Evolutionary conservation across 2,329 filamentous ascomycete genomes (phyloP), one percentile per base, ranked within the genome.

Genomic region (Mycocentrospora acerina): DNA sequence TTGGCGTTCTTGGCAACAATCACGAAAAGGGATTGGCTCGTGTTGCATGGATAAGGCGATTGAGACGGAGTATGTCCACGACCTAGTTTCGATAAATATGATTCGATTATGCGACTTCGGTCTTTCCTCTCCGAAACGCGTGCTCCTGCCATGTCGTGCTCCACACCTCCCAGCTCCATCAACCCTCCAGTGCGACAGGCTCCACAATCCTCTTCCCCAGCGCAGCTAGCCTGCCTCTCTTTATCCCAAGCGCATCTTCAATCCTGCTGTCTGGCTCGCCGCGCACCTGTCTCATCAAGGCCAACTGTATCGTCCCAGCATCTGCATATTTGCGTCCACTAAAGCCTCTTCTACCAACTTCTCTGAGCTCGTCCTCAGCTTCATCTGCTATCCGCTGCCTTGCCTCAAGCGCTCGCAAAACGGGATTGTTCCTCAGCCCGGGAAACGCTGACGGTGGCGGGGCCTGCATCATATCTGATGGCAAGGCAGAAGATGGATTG

Each of bases 351-450:
- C 66, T 60, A 1, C 71, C 72, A 3, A 69, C 57, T 36, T 70
- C 62, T 13, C 72, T 69, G 26, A 79, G 59, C 57, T 84, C 80
- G 14, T 62, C 56, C 22, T 82, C 79, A 1, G 77, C 81, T 24
- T 73, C 70, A 14, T 71, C 71, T 16, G 72, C 66, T 29, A 82
- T 67, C 19, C 67, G 64, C 35, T 76, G 66, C 26, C 80, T 69
- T 3, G 79, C 73, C 13, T 73, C 69, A 3, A 83, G 66, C 3
- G 79, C 71, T 15, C 73, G 59, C 5, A 83, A 51, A 0, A 79
- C 77, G 1, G 80, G 79, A 43, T 83, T 83, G 29, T 60, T 57
- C 22, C 51, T 40, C 6, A 57, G 50, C 13, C 64, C 62, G 4
- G 68, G 62, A 31, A 61, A 64, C 6, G 59, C 56, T 3, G 54